Conservation (phyloP, 352 stramenopile species). For the Phytopythium vexans region DNA sequence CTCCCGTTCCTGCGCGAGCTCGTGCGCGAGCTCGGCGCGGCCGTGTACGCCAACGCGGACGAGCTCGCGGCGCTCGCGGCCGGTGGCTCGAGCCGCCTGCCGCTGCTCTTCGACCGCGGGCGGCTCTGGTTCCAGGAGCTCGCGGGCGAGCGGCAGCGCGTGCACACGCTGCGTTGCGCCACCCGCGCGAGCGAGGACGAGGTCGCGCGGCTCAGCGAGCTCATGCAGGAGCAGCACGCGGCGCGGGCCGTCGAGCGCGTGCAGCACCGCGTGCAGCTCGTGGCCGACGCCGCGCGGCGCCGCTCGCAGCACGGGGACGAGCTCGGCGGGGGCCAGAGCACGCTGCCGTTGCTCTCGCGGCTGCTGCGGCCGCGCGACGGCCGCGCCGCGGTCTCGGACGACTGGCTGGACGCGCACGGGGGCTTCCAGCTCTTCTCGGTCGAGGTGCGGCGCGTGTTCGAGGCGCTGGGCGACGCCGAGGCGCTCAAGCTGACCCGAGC, state of each 20-base stretch:
- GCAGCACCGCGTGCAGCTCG: constrained; percentile 6
- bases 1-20: constrained; percentile 45
- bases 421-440: constrained; percentile 34
- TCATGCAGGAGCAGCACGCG: constrained; percentile 36
- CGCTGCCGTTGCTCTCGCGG: constrained; percentile 1
- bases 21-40: constrained; percentile 31
- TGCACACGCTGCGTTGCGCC: constrained; percentile 14
- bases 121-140: constrained; percentile 45
- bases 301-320: not conserved
- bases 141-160: constrained; percentile 17
- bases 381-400: not conserved
- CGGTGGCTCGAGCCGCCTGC: constrained; percentile 14
- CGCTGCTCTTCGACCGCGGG: constrained; percentile 48
- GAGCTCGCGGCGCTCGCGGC: constrained; percentile 15
- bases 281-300: too few relatives aligned
- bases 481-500: constrained; percentile 30
- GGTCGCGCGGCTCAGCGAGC: constrained; percentile 28
- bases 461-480: constrained; percentile 26
- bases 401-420: not conserved
- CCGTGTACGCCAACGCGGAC: constrained; percentile 41
- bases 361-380: not conserved
- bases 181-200: constrained; percentile 28
- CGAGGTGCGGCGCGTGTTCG: constrained; percentile 51
- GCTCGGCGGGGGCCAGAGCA: not conserved
- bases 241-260: constrained; percentile 19